Conservation (phyloP, 305 asterid species). For the Lippia alba region DNA sequence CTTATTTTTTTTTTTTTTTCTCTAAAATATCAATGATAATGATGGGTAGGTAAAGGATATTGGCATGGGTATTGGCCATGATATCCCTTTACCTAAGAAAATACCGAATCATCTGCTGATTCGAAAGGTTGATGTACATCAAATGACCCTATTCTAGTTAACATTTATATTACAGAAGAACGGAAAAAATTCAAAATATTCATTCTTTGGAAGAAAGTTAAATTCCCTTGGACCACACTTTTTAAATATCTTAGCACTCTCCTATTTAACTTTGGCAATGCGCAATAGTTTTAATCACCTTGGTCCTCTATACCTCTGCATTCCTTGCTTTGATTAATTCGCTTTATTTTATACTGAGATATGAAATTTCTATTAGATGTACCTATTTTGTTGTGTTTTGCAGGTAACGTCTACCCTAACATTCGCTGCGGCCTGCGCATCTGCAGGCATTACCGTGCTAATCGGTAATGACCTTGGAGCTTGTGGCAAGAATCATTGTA, state of each 20-base stretch:
- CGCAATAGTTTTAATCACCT: too few species aligned
- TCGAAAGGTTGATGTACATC: conserved; percentile 9
- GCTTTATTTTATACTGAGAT: neutral
- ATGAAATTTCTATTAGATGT: conserved; percentile 8
- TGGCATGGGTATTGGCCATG: too few species aligned
- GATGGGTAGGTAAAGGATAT: too few species aligned
- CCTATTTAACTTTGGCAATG: too few species aligned
- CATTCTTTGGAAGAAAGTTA: conserved; percentile 14
- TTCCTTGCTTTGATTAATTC: neutral
- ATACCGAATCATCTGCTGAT: too few species aligned
- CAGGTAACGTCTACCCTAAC: conserved; percentile 63
- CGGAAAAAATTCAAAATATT: too few species aligned
- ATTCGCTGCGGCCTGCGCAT: conserved; percentile 67
- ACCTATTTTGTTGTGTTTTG: conserved; percentile 30
- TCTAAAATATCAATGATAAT: neutral
- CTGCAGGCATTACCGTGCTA: conserved; percentile 69
- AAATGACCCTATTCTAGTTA: neutral
- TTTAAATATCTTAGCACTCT: neutral
- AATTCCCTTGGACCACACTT: conserved; percentile 8
- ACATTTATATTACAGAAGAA: neutral
- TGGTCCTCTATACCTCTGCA: too few species aligned
- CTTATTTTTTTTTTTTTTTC: neutral
- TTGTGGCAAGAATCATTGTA: conserved; percentile 55
- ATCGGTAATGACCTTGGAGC: conserved; percentile 56
- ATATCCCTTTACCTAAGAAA: too few species aligned